A percentile compares a stretch with the other conserved stretches of the same genome.
Evolutionary conservation across 1,284 basidiomycete species (phyloP).

Genomic region (Cutaneotrichosporon sp.): DNA sequence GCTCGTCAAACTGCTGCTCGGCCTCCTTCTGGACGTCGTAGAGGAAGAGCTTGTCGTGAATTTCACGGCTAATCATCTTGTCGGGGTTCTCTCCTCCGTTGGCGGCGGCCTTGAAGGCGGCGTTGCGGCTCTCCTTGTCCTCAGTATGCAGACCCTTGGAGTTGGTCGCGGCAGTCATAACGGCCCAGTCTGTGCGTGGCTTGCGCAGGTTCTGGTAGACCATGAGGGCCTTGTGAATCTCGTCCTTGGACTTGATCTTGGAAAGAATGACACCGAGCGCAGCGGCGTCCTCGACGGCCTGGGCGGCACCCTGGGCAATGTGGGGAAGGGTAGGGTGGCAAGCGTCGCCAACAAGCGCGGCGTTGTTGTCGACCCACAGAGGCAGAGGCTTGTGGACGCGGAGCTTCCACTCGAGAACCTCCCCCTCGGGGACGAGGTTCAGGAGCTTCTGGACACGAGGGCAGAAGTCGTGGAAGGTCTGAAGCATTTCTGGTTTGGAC

Average conservation of each 20-base stretch:
- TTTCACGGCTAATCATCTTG: conserved; percentile 47
- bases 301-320: conserved; percentile 45
- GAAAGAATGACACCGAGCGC: conserved; percentile 42
- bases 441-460: conserved; percentile 46
- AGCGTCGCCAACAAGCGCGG: conserved; percentile 36
- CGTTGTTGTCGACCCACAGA: conserved; percentile 40
- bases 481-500: conserved; percentile 39
- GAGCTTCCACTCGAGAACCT: conserved; percentile 47
- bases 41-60: conserved; percentile 27
- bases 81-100: conserved; percentile 41
- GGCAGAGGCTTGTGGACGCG: conserved; percentile 41
- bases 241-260: conserved; percentile 34
- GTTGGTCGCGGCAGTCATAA: conserved; percentile 40
- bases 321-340: conserved; percentile 44
- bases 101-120: conserved; percentile 22
- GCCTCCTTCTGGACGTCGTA: conserved; percentile 28
- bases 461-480: conserved; percentile 43
- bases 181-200: conserved; percentile 44
- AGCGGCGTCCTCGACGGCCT: conserved; percentile 46
- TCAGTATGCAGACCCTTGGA: conserved; percentile 42
- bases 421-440: conserved; percentile 38
- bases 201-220: conserved; percentile 46
- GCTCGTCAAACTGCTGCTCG: conserved; percentile 21
- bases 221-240: conserved; percentile 38
- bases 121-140: conserved; percentile 29